These are phyloP conservation scores for Hypoxylon sp. DNA, from an alignment of 2,329 filamentous ascomycete genomes.

Conservation along the genomic window DNA sequence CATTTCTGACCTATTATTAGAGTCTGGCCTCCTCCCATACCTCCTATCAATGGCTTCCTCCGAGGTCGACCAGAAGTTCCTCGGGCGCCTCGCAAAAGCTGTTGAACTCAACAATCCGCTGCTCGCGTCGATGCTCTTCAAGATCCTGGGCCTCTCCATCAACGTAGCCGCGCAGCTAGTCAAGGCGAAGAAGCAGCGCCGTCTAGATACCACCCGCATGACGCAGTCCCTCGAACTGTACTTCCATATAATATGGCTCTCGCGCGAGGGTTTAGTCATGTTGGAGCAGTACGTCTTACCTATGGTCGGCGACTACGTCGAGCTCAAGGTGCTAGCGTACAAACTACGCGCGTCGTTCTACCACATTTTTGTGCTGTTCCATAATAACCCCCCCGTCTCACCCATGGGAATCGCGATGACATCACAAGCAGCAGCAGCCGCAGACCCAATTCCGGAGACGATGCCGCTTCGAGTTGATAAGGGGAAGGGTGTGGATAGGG, in stretches of 20 bases:
- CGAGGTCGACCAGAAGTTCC: conserved; percentile 97
- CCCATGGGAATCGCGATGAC: conserved; percentile 63
- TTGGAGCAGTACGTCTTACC: conserved; percentile 90
- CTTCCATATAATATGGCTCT: conserved; percentile 93
- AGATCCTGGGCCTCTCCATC: conserved; percentile 90
- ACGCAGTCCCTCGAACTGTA: conserved; percentile 87
- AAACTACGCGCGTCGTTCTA: conserved; percentile 96
- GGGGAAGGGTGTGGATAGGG: conserved; percentile 65
- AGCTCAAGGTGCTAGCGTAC: conserved; percentile 89
- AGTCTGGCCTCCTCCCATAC: conserved; percentile 5
- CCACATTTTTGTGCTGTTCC: conserved; percentile 96
- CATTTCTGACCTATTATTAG: conserved; percentile 30
- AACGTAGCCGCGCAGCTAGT: conserved; percentile 88
- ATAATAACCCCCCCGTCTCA: conserved; percentile 87
- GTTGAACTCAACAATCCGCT: conserved; percentile 84
- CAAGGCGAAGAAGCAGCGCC: conserved; percentile 84
- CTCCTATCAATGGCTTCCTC: conserved; percentile 84
- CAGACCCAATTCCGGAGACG: conserved; percentile 31
- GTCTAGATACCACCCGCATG: conserved; percentile 82
- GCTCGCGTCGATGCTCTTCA: conserved; percentile 87
- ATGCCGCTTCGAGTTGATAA: conserved; percentile 58
- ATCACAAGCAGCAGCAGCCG: conserved; percentile 14
- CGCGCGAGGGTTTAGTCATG: conserved; percentile 89
- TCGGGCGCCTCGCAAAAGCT: conserved; percentile 87
- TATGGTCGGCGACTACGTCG: conserved; percentile 81